Evolutionary conservation across 345 rosid genomes (phyloP), one percentile per base, ranked within the genome.

Genomic region (Cardamine chenopodiifolia): DNA sequence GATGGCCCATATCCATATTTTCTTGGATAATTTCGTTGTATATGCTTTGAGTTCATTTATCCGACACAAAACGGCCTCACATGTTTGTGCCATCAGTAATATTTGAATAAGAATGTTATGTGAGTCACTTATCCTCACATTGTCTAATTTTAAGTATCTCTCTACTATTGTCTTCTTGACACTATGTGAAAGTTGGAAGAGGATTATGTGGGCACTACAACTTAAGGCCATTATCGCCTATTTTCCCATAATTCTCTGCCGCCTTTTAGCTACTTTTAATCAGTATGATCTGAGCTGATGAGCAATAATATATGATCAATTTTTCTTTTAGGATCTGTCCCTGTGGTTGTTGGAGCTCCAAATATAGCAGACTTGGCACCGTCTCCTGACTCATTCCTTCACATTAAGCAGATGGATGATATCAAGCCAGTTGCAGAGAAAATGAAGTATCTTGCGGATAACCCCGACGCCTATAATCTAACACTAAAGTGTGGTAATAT

Each of bases 281-380:
- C 44, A 31, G 62, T 50, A 37, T 67, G 39, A 61, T 72, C 70
- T 40, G 62, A 62, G 55, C 45, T 62, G 31, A 25, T 25, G 26
- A 25, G 3, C 26, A 25, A 25, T 25, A 25, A 25, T 25, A 25
- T 25, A 25, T 25, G 26, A 25, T 25, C 31, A 18, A 8, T 17
- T 28, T 34, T 48, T 47, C 29, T 42, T 48, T 50, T 63, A 92
- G 94, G 98, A 76, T 76, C 96, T 19, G 67, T 92, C 40, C 96
- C 98, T 55, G 89, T 92, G 70, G 91, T 90, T 50, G 82, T 90
- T 66, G 98, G 96, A 68, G 89, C 94, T 56, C 98, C 96, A 66
- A 90, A 90, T 78, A 88, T 88, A 62, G 83, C 86, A 84, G 97
- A 92, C 1, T 92, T 84, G 82, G 86, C 96, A 68, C 97, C 97